Evolutionary conservation across 495 filamentous ascomycete species (phyloP), one percentile per base, ranked within the genome.

Genomic region (Penicillium coprophilum): DNA sequence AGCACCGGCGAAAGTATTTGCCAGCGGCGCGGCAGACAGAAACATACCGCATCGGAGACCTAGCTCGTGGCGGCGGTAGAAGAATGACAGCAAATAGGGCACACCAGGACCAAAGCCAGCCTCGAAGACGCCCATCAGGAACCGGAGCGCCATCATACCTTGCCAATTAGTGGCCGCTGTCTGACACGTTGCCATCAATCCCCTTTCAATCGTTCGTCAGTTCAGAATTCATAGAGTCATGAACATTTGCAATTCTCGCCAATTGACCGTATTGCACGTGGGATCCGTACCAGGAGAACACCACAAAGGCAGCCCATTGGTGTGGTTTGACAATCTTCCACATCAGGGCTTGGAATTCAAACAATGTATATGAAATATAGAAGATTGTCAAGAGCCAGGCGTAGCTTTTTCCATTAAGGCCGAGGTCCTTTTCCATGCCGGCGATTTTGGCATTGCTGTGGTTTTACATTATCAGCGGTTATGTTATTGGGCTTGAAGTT

Each of bases 301-400:
- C 74, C 4, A 70, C 68, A 24, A 80, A 72, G 6, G 76, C 69
- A 20, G 75, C 72, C 79, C 79, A 83, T 60, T 67, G 67, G 60
- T 82, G 80, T 0, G 82, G 82, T 13, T 82, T 82, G 43, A 87
- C 68, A 17, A 87, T 63, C 63, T 89, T 89, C 82, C 86, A 92
- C 81, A 89, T 86, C 28, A 91, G 58, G 1, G 83, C 82, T 46
- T 80, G 73, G 72, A 85, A 86, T 71, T 91, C 86, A 54, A 90
- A 91, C 10, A 85, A 32, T 28, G 83, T 82, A 43, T 77, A 76
- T 20, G 76, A 65, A 15, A 81, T 87, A 63, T 92, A 92, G 63
- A 92, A 94, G 32, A 90, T 86, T 0, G 87, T 91, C 44, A 92
- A 71, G 17, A 92, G 75, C 89, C 89, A 95, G 60, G 86, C 67